Evolutionary conservation across 148 eudicot species (phyloP).

Genomic region (Polygonum aviculare): DNA sequence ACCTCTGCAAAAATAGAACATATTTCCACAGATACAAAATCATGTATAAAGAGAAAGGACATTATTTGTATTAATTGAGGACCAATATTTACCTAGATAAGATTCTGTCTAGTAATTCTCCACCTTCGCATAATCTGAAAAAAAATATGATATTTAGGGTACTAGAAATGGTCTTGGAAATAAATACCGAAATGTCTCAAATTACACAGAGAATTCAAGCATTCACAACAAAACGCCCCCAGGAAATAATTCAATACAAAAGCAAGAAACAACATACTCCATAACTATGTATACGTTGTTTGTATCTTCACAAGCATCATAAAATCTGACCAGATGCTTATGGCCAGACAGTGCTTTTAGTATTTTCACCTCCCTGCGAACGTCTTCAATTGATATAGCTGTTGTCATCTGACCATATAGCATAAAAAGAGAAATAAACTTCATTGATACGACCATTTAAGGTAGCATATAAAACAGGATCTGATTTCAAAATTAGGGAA

Average conservation of each 20-base stretch:
- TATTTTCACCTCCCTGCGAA: constrained; percentile 65
- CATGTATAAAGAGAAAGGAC: background rate
- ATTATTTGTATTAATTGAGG: background rate
- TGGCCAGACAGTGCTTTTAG: constrained; percentile 62
- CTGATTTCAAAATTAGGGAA: background rate
- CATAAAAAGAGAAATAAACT: background rate
- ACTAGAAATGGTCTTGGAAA: background rate
- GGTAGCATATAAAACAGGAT: background rate
- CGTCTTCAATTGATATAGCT: constrained; percentile 69
- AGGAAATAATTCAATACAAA: background rate
- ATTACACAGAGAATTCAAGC: too few species aligned
- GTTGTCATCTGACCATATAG: constrained; percentile 55
- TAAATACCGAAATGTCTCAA: background rate
- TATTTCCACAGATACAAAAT: constrained; percentile 3
- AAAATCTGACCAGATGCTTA: constrained; percentile 51
- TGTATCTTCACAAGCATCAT: constrained; percentile 68
- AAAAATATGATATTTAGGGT: constrained; percentile 4
- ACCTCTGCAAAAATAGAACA: constrained; percentile 34
- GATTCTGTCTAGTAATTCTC: constrained; percentile 59
- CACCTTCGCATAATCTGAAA: constrained; percentile 64
- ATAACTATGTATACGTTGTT: constrained; percentile 62
- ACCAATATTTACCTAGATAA: constrained; percentile 43
- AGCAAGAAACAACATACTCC: constrained; percentile 43
- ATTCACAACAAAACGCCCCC: background rate
- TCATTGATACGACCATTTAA: background rate